These are phyloP conservation scores for Jatropha multifida DNA, from an alignment of 441 rosid species.

Conservation along the genomic window DNA sequence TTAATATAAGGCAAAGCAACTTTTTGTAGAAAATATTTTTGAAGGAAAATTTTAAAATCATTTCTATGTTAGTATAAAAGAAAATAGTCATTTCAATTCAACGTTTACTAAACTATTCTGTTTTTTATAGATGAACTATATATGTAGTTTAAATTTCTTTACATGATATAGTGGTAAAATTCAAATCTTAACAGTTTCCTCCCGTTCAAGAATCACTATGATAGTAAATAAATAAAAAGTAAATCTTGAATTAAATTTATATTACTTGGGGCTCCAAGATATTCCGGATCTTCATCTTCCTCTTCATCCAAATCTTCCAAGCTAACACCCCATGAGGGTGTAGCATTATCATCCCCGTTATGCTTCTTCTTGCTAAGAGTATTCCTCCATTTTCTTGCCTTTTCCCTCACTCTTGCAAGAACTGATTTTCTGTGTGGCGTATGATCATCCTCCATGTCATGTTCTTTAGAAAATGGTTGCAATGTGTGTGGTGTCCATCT, in stretches of 20 bases:
- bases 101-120: no score
- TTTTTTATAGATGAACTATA: no score
- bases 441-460: slow-evolving; percentile 52
- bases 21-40: no score
- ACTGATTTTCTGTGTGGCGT: slow-evolving; percentile 56
- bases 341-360: slow-evolving; percentile 19
- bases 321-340: slow-evolving; percentile 40
- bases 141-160: no score
- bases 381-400: slow-evolving; percentile 45
- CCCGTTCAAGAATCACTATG: no score
- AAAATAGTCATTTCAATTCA: no score
- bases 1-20: no score
- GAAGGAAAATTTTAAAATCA: no score
- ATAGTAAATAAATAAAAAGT: no score
- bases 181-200: no score
- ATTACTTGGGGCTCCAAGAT: slow-evolving; percentile 51
- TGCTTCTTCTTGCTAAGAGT: slow-evolving; percentile 38
- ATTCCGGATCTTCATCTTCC: slow-evolving; percentile 39
- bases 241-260: not conserved
- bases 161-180: no score
- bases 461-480: slow-evolving; percentile 29
- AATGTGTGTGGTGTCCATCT: slow-evolving; percentile 33
- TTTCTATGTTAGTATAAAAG: no score
- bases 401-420: slow-evolving; percentile 47
- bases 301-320: slow-evolving; percentile 31